Evolutionary conservation across 2,329 filamentous ascomycete genomes (phyloP).

Genomic region (Delphinella strobiligena): DNA sequence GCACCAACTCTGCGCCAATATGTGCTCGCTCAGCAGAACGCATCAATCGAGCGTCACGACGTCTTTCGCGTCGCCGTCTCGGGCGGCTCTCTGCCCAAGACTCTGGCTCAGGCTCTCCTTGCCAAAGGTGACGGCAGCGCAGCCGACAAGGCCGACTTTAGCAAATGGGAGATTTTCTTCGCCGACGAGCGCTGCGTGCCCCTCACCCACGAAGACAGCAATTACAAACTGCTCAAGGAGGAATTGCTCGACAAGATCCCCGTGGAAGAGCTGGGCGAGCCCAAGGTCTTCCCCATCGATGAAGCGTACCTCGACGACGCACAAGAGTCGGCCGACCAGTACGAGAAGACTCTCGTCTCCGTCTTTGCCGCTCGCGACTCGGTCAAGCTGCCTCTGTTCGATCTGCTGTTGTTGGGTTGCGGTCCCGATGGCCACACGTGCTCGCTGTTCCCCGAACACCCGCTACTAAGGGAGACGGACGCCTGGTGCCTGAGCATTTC

Average conservation of each 20-base stretch:
- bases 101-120: constrained; percentile 74
- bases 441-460: constrained; percentile 85
- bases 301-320: constrained; percentile 56
- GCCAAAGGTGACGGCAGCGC: constrained; percentile 30
- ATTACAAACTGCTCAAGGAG: constrained; percentile 76
- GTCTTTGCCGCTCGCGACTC: constrained; percentile 87
- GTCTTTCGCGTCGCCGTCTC: constrained; percentile 88
- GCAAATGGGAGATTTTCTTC: constrained; percentile 96
- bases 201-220: constrained; percentile 84
- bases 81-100: constrained; percentile 82
- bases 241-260: constrained; percentile 87
- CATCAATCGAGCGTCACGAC: constrained; percentile 66
- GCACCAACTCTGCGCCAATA: constrained; percentile 69
- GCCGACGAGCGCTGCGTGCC: constrained; percentile 94
- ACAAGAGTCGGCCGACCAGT: constrained; percentile 86
- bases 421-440: constrained; percentile 96
- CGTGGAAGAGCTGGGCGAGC: constrained; percentile 43
- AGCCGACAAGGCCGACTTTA: constrained; percentile 60
- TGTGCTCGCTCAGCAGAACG: constrained; percentile 68
- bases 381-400: constrained; percentile 89
- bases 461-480: constrained; percentile 70
- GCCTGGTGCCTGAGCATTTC: constrained; percentile 89
- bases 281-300: constrained; percentile 72
- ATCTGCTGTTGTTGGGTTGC: constrained; percentile 83
- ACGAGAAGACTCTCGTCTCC: constrained; percentile 76